Conservation (phyloP, 2,329 filamentous ascomycete species). For the Exutisphaerella laricina region DNA sequence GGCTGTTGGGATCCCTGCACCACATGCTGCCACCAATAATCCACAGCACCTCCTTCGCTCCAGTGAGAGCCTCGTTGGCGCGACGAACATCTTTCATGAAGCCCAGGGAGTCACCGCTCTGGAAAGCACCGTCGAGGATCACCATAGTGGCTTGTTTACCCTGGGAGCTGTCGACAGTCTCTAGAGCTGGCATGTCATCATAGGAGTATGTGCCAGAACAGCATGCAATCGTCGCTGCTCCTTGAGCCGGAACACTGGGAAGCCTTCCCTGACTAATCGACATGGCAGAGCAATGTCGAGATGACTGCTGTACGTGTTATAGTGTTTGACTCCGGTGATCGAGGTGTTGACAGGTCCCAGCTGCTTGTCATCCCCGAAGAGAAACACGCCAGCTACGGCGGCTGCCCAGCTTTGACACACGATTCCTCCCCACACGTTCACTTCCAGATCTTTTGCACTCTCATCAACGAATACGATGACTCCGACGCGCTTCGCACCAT, state of each 20-base stretch:
- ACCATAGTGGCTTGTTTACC: slow-evolving; percentile 15
- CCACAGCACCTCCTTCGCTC: slow-evolving; percentile 21
- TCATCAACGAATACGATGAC: slow-evolving; percentile 19
- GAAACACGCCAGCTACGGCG: slow-evolving; percentile 10
- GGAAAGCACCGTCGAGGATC: slow-evolving; percentile 18
- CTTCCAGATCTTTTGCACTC: slow-evolving; percentile 13
- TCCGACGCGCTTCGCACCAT: not conserved
- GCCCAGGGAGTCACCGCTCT: not conserved
- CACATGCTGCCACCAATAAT: slow-evolving; percentile 10
- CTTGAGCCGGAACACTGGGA: slow-evolving; percentile 9
- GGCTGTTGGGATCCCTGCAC: not conserved
- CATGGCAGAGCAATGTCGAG: slow-evolving; percentile 12
- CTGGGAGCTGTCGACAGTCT: slow-evolving; percentile 17
- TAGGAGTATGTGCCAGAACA: too few species aligned
- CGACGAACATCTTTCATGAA: slow-evolving; percentile 19
- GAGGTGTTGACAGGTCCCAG: slow-evolving; percentile 17
- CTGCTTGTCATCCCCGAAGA: slow-evolving; percentile 21
- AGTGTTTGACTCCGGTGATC: slow-evolving; percentile 3
- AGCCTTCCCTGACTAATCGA: slow-evolving; percentile 12
- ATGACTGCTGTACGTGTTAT: slow-evolving; percentile 15
- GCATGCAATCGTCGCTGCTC: slow-evolving; percentile 14
- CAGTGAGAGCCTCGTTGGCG: slow-evolving; percentile 21
- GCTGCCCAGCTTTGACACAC: slow-evolving; percentile 9
- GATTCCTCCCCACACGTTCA: slow-evolving; percentile 18
- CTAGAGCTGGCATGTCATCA: too few species aligned